Percentiles rank a stretch among this genome's conserved stretches.
phyloP scores from a whole-genome alignment of 768 basidiomycete species.

The Tricholoma matsutake region DNA sequence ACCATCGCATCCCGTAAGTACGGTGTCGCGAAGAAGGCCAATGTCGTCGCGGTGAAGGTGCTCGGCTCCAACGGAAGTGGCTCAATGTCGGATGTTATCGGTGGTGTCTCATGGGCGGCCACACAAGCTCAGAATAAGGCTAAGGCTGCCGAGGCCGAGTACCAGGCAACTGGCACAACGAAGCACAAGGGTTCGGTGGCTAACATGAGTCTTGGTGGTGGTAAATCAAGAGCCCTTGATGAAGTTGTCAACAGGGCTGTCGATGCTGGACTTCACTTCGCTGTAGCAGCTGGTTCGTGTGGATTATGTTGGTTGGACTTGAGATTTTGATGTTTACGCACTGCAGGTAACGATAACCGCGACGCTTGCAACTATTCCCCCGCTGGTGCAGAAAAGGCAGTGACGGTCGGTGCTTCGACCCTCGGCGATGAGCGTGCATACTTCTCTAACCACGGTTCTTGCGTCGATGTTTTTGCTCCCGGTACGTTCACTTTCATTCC shows the following conservation, averaged over 20 bases:
- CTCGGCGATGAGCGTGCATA: constrained; percentile 79
- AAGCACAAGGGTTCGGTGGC: constrained; percentile 92
- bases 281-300: constrained; percentile 88
- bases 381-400: constrained; percentile 81
- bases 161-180: constrained; percentile 70
- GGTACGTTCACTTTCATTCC: constrained; percentile 35
- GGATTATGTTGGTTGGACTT: not conserved
- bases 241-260: constrained; percentile 84
- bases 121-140: constrained; percentile 50
- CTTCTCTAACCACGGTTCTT: constrained; percentile 89
- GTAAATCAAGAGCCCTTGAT: constrained; percentile 84
- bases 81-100: constrained; percentile 90
- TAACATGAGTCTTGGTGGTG: constrained; percentile 98
- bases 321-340: constrained; percentile 3
- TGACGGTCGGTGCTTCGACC: constrained; percentile 93
- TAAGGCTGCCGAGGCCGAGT: constrained; percentile 59
- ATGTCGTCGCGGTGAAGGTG: constrained; percentile 89
- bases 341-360: constrained; percentile 73
- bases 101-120: constrained; percentile 83
- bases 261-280: constrained; percentile 84
- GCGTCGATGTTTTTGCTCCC: constrained; percentile 93
- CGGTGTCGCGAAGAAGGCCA: constrained; percentile 93
- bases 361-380: constrained; percentile 95
- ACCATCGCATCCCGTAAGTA: constrained; percentile 93
- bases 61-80: constrained; percentile 94